Conservation (phyloP, 2,329 filamentous ascomycete genomes). For the Fusarium dlaminii region DNA sequence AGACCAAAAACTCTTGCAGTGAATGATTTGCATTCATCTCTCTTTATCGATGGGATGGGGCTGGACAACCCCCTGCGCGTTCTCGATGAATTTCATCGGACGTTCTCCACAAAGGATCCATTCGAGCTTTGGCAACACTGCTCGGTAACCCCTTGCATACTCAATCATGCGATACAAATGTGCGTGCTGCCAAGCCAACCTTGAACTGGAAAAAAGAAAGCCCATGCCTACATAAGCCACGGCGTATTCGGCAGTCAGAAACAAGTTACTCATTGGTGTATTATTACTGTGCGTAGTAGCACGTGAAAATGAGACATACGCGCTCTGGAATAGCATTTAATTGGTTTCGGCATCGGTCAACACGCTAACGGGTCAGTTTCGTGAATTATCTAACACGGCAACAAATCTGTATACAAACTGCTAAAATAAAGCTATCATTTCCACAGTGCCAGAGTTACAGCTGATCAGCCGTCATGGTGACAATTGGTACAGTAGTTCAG, state of each 20-base stretch:
- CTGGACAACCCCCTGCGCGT: background rate
- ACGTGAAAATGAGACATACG: background rate
- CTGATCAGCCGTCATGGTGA: background rate
- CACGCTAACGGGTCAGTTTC: background rate
- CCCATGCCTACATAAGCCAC: background rate
- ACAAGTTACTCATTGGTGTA: background rate
- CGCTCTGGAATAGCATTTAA: background rate
- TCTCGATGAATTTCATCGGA: background rate
- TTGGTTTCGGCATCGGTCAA: background rate
- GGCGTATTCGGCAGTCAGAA: no score
- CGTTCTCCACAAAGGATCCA: conserved; percentile 20
- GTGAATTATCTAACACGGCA: background rate
- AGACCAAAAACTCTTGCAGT: background rate
- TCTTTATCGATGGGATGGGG: background rate
- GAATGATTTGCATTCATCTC: background rate
- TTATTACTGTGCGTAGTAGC: background rate
- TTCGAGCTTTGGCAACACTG: conserved; percentile 9
- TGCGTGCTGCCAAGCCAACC: background rate
- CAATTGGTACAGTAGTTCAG: conserved; percentile 31
- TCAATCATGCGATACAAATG: conserved; percentile 30
- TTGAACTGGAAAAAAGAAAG: background rate
- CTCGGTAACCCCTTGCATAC: conserved; percentile 8
- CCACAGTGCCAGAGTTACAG: background rate
- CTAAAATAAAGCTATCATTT: background rate
- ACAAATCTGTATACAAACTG: background rate